Base-by-base conservation (phyloP, 179 eudicot species). In the Actinidia arguta region DNA sequence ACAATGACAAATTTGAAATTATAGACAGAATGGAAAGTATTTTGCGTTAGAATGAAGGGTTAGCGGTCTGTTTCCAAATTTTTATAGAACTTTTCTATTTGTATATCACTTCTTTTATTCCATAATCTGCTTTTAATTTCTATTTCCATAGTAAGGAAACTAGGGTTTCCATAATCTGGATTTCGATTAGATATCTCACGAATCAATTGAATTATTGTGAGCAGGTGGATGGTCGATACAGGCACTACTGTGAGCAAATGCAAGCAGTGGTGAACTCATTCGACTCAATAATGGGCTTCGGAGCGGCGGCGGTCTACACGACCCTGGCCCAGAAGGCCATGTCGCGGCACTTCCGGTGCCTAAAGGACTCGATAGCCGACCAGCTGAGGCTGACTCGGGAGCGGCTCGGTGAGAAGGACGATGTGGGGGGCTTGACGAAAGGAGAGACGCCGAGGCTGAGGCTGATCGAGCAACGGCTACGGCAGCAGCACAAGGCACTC, bases 371-470 rank as follows among this genome's bases (percentile, higher is more conserved):
- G 9, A 88, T 95, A 9, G 92, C 89, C 4, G 90, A 90, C 0
- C 97, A 96, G 56, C 20, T 95, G 13, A 92, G 87, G 92, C 90
- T 87, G 22, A 90, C 94, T 44, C 95, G 98, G 24, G 98, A 95
- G 89, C 55, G 87, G 8, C 81, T 96, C 11, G 98, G 99, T 8
- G 99, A 96, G 67, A 96, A 96, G 78, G 98, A 96, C 61, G 93
- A 84, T 31, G 36, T 31, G 36, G 0, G 90, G 90, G 0, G 86
- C 88, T 16, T 80, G 63, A 96, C 98, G 0, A 96, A 91, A 82
- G 99, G 99, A 6, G 99, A 96, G 88, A 96, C 99, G 0, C 99
- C 99, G 12, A 86, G 99, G 85, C 89, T 96, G 6, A 91, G 87
- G 62, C 42, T 92, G 61, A 82, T 96, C 3, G 99, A 96, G 67